Base-by-base conservation (phyloP, 2,329 filamentous ascomycete genomes). In the Talaromyces sp. region DNA sequence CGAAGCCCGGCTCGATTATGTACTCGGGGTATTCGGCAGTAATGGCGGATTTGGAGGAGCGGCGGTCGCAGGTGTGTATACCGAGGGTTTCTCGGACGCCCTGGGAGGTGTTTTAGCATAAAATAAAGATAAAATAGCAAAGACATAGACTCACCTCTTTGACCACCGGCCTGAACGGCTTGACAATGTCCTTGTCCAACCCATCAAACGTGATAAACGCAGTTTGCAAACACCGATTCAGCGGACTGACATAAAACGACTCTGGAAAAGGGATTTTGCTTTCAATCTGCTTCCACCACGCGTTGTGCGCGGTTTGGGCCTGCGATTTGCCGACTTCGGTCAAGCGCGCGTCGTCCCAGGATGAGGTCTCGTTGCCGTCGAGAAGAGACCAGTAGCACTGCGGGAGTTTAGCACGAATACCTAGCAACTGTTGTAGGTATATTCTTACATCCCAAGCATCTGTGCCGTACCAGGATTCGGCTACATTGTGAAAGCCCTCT, bases 401-500 rank as follows among this genome's bases (percentile, higher is more conserved):
- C 25, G 10, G 42, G 19, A 10, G 22, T 17, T 39, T n/a, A 39
- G 36, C 17, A 39, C 7, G 33, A 36, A 13, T 36, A 36, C 17
- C 15, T 13, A 9, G 13, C 13, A 7, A 30, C 28, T 13, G 10
- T 4, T 33, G 10, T 33, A 17, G n/a, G 19, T 15, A 49, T 17
- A 15, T 28, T 73, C 77, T 57, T 74, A 83, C 82, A 72, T 88
- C 83, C 85, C 85, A 88, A 2, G 79, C 78, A 15, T 80, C 76
- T 0, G 82, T 86, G 32, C 85, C 85, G 64, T 86, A 87, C 63
- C 77, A 81, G 2, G 72, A 68, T 67, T 88, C 82, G 1, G 84
- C 85, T 13, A 84, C 84, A 67, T 88, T 88, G 72, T 88, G 84
- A 62, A 78, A 78, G 4, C 85, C 85, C 70, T 88, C 80, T 25